Percentiles rank a stretch among this genome's conserved stretches.
Conservation (phyloP, 2,329 filamentous ascomycete genomes). For the Calonectria ilicicola region DNA sequence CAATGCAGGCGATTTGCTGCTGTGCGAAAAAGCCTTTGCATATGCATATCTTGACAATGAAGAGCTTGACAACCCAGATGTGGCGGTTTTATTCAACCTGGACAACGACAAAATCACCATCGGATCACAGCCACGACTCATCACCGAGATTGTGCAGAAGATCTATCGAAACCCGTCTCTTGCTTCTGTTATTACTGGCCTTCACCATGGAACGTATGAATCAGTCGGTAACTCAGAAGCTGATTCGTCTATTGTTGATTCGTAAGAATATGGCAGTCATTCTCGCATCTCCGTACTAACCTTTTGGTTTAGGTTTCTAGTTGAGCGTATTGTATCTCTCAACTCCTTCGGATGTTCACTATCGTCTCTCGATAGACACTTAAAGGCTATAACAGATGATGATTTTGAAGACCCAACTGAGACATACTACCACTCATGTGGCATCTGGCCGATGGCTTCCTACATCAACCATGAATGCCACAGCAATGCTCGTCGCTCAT, state of each 20-base stretch:
- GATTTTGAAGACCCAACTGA: too few species aligned
- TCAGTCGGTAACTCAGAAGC: conserved; percentile 20
- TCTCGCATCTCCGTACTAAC: not conserved
- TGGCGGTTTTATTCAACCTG: conserved; percentile 52
- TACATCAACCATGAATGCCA: conserved; percentile 66
- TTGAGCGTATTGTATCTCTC: conserved; percentile 54
- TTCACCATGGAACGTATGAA: conserved; percentile 55
- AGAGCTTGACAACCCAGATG: conserved; percentile 4
- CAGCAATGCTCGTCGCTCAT: conserved; percentile 58
- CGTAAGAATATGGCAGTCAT: conserved; percentile 45
- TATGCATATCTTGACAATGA: conserved; percentile 49
- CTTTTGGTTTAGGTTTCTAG: conserved; percentile 53
- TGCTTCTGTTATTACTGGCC: conserved; percentile 32
- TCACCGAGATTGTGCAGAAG: conserved; percentile 57
- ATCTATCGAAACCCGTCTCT: conserved; percentile 52
- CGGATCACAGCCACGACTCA: conserved; percentile 56
- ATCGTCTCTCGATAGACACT: conserved; percentile 27
- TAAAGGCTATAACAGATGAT: not conserved
- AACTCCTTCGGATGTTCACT: conserved; percentile 56
- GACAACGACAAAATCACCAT: conserved; percentile 45
- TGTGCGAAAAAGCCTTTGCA: conserved; percentile 68
- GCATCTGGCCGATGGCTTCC: conserved; percentile 62
- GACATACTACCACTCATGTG: conserved; percentile 44
- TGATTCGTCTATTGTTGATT: conserved; percentile 59
- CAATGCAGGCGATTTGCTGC: conserved; percentile 61